phyloP scores from a whole-genome alignment of 1,284 basidiomycete species.

The Cerioporus squamosus region DNA sequence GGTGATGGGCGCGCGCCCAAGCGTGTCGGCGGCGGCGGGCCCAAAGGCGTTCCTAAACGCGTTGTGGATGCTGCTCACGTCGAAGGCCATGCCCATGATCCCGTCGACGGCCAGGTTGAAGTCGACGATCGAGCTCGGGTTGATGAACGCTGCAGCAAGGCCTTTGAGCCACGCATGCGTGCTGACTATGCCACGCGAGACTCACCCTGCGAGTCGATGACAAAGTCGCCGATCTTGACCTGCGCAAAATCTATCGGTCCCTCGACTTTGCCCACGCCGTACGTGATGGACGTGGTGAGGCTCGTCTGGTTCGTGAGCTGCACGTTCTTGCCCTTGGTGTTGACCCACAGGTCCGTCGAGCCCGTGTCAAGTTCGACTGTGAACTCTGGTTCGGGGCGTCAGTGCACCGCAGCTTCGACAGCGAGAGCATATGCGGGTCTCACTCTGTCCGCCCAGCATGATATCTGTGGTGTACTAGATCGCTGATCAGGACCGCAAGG shows the following conservation, averaged over 20 bases:
- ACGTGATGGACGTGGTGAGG: conserved; percentile 57
- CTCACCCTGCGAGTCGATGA: conserved; percentile 34
- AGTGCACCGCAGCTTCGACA: background rate
- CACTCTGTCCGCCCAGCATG: conserved; percentile 10
- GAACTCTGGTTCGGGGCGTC: conserved; percentile 28
- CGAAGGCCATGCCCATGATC: conserved; percentile 22
- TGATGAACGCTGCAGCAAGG: conserved; percentile 34
- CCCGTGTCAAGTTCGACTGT: conserved; percentile 61
- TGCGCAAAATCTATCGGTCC: conserved; percentile 34
- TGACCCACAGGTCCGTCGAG: conserved; percentile 81
- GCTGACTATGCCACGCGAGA: too few species aligned
- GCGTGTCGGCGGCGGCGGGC: background rate
- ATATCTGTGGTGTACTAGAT: conserved; percentile 10
- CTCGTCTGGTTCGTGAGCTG: conserved; percentile 29
- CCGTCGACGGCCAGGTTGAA: conserved; percentile 4
- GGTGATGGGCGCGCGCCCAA: conserved; percentile 13
- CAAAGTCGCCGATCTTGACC: conserved; percentile 32
- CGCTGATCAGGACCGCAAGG: background rate
- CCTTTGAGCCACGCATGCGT: background rate
- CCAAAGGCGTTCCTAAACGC: conserved; percentile 1
- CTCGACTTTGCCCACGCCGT: conserved; percentile 28
- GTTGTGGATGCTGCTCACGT: conserved; percentile 7
- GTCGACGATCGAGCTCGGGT: conserved; percentile 23
- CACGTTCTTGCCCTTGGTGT: conserved; percentile 42
- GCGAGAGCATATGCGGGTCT: background rate